Evolutionary conservation across 306 rosid genomes (phyloP).

Genomic region (Pachyrhizus erosus): DNA sequence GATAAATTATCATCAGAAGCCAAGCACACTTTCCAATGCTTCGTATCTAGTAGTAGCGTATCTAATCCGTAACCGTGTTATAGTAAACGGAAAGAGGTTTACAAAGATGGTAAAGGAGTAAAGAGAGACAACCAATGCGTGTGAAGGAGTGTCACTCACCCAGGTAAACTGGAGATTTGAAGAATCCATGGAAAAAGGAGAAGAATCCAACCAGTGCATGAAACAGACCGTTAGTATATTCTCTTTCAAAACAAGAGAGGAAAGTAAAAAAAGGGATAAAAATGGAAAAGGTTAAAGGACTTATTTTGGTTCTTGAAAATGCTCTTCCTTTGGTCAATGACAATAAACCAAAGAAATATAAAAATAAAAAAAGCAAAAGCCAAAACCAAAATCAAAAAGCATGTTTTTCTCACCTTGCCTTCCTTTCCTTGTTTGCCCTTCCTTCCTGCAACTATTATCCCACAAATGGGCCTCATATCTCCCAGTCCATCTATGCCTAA

Average conservation of each 20-base stretch:
- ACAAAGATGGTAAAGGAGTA: constrained; percentile 43
- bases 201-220: constrained; percentile 57
- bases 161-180: constrained; percentile 80
- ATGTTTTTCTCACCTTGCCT: constrained; percentile 78
- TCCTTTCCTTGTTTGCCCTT: constrained; percentile 99
- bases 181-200: constrained; percentile 49
- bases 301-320: constrained; percentile 35
- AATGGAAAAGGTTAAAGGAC: constrained; percentile 10
- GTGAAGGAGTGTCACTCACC: constrained; percentile 64
- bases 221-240: constrained; percentile 60
- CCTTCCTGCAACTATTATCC: constrained; percentile 99
- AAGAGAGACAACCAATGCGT: constrained; percentile 40
- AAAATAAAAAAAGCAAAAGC: no score
- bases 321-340: constrained; percentile 24
- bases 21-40: constrained; percentile 54
- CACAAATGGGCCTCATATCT: constrained; percentile 99
- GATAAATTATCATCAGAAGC: constrained; percentile 38
- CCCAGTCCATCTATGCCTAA: constrained; percentile 99
- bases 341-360: neutral
- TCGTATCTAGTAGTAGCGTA: constrained; percentile 35
- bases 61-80: constrained; percentile 19
- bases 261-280: constrained; percentile 23
- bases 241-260: constrained; percentile 43
- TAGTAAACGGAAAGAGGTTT: constrained; percentile 40
- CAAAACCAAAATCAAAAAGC: neutral